phyloP scores from a whole-genome alignment of 352 stramenopile genomes.

The Phytophthora pseudosyringae region DNA sequence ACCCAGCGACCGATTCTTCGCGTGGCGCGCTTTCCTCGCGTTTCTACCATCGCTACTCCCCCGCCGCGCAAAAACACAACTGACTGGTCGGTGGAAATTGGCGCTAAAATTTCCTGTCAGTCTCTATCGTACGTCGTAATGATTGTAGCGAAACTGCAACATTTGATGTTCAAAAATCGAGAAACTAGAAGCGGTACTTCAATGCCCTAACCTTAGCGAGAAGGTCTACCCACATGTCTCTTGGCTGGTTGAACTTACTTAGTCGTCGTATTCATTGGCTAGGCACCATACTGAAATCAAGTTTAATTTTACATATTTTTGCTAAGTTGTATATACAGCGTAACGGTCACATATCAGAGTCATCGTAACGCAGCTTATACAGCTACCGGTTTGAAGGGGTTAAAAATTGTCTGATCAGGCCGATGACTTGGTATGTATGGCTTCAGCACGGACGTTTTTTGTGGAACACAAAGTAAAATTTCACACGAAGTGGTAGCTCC shows the following conservation, averaged over 20 bases:
- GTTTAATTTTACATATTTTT: constrained; percentile 4
- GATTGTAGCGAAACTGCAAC: neutral
- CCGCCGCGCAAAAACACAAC: neutral
- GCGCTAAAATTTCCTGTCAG: neutral
- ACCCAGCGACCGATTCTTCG: neutral
- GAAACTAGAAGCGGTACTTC: neutral
- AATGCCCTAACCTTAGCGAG: neutral
- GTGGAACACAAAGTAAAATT: too few relatives aligned
- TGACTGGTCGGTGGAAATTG: neutral
- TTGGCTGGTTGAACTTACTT: too few relatives aligned
- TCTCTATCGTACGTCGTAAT: neutral
- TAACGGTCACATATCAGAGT: neutral
- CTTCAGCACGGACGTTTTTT: too few relatives aligned
- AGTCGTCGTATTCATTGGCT: neutral
- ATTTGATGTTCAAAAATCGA: constrained; percentile 4
- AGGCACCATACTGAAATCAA: constrained; percentile 6
- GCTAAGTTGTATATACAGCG: constrained; percentile 21
- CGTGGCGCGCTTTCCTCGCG: neutral
- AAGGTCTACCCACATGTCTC: too few relatives aligned
- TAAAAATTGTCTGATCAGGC: neutral
- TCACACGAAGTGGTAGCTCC: neutral
- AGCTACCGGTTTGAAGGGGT: constrained; percentile 7
- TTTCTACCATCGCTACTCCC: neutral
- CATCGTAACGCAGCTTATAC: constrained; percentile 1
- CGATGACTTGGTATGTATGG: too few relatives aligned